Evolutionary conservation across 2,329 filamentous ascomycete species (phyloP).

Genomic region (Colletotrichum sp.): DNA sequence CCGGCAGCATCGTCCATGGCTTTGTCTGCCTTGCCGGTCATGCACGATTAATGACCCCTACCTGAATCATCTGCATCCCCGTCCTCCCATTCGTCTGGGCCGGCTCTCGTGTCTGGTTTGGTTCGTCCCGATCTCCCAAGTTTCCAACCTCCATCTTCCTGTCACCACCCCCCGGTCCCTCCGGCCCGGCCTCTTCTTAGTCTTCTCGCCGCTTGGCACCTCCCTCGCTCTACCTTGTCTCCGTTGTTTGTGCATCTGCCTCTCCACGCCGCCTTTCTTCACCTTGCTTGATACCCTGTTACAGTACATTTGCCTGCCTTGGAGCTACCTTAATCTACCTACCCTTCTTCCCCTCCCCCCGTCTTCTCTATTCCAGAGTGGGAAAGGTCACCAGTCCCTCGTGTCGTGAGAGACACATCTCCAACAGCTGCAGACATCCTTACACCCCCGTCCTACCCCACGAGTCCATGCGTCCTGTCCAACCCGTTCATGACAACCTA

Average conservation of each 20-base stretch:
- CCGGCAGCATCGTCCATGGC: not conserved
- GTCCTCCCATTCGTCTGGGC: not conserved
- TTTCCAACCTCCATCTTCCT: not conserved
- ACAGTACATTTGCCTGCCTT: not conserved
- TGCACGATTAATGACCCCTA: not conserved
- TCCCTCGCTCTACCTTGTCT: not conserved
- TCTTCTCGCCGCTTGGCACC: constrained; percentile 7
- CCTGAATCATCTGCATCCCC: not conserved
- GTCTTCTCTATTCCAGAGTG: not conserved
- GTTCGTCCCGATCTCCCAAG: not conserved
- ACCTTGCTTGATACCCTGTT: not conserved
- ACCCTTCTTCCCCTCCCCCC: not conserved
- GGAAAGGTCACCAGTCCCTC: not conserved
- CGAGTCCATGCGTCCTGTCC: constrained; percentile 20
- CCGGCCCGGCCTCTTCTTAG: constrained; percentile 7
- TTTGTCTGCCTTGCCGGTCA: not conserved
- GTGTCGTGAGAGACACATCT: not conserved
- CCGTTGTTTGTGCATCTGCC: constrained; percentile 1
- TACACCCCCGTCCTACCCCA: constrained; percentile 18
- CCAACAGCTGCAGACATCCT: constrained; percentile 19
- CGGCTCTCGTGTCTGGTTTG: not conserved
- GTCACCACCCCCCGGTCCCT: not conserved
- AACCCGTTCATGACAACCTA: constrained; percentile 22
- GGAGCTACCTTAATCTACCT: not conserved
- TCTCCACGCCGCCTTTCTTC: not conserved